Conservation (phyloP, 164 flowering plant species). For the Euptelea pleiosperma region DNA sequence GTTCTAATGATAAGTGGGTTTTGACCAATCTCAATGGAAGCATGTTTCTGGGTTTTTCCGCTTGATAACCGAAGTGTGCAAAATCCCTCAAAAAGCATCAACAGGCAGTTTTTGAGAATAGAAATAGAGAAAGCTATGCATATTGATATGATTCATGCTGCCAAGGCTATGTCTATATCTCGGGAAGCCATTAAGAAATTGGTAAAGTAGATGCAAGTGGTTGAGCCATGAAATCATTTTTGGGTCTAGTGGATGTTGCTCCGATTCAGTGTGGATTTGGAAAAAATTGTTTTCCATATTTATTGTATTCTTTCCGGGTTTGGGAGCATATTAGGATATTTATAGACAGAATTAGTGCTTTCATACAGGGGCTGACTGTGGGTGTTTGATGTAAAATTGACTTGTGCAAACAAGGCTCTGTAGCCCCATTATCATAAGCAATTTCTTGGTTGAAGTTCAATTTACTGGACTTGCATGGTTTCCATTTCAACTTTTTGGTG, state of each 20-base stretch:
- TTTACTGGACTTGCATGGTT: too few species aligned
- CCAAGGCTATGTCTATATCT: not conserved
- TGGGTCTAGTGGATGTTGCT: not conserved
- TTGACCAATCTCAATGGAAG: too few species aligned
- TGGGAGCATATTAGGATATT: not conserved
- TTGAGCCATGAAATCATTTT: not conserved
- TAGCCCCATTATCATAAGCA: too few species aligned
- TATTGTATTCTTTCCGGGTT: not conserved
- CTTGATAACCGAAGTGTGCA: not conserved
- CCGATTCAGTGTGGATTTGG: not conserved
- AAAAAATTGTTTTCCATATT: not conserved
- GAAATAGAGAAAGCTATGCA: too few species aligned
- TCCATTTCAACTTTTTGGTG: too few species aligned
- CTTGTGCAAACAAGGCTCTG: too few species aligned
- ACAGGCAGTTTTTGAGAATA: slow-evolving; percentile 3
- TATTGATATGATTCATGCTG: not conserved
- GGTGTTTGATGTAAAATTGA: too few species aligned
- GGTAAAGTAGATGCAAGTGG: not conserved
- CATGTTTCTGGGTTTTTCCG: not conserved
- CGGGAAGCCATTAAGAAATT: not conserved
- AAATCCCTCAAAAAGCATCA: not conserved
- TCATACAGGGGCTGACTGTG: too few species aligned
- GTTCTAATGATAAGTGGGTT: slow-evolving; percentile 21
- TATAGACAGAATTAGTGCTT: not conserved
- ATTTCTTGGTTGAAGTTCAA: too few species aligned